phyloP scores from a whole-genome alignment of 305 asterid species.

The Petunia hybrid region DNA sequence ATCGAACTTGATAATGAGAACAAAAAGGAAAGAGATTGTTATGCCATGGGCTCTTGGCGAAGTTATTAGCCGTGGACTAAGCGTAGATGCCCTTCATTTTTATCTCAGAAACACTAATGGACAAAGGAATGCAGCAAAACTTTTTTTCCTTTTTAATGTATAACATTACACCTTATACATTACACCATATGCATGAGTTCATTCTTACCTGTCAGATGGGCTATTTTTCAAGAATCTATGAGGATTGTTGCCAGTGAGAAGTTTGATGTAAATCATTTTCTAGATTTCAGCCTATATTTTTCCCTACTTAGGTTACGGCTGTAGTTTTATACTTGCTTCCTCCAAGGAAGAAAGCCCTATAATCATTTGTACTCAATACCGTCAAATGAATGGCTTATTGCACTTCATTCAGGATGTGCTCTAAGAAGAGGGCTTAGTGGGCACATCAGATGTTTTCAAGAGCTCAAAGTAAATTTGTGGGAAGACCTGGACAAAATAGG shows the following conservation, averaged over 20 bases:
- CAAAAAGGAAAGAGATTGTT: not conserved
- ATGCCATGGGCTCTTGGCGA: not conserved
- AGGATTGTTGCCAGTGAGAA: not conserved
- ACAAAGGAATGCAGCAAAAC: too few relatives aligned
- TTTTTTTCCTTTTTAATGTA: too few relatives aligned
- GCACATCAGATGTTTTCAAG: not conserved
- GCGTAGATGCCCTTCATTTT: not conserved
- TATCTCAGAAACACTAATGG: too few relatives aligned
- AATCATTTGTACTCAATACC: not conserved
- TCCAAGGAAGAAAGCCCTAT: not conserved
- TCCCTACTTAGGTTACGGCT: not conserved
- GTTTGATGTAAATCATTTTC: not conserved
- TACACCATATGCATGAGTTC: not conserved
- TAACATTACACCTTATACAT: too few relatives aligned
- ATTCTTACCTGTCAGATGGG: not conserved
- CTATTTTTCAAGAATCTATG: not conserved
- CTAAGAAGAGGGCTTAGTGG: conserved; percentile 11
- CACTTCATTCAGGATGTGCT: not conserved
- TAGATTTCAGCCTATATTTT: not conserved
- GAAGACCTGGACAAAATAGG: not conserved
- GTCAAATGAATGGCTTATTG: not conserved
- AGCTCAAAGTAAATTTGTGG: not conserved
- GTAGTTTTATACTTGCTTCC: not conserved
- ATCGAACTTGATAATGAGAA: not conserved
- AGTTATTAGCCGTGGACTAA: not conserved